Evolutionary conservation across 257 asterid species (phyloP), one percentile per base, ranked within the genome.

Genomic region (Solanum appendiculatum): DNA sequence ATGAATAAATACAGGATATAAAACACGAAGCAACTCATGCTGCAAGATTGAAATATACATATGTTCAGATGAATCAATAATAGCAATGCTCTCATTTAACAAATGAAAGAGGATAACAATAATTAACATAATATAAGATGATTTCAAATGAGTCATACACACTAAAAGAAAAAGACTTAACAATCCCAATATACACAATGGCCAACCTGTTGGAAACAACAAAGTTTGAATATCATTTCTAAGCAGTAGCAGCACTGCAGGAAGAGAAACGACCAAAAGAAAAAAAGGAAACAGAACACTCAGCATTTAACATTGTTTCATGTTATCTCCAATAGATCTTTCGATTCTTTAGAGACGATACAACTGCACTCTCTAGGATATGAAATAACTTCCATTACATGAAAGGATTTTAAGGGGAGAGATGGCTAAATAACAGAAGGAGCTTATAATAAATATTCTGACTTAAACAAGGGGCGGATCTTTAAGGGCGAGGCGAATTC

Each of bases 1-100:
- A 92, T 95, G 99, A 89, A 97, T 90, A 91, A 97, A 97, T 40
- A 96, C 98, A 64, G 99, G 99, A 91, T 96, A 97, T 82, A 97
- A 92, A 46, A 97, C 97, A n/a, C 99, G 97, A 86, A 95, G 99
- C 94, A 97, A 91, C 94, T 97, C 99, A 21, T 97, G 99, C 98
- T 96, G 92, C 89, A 88, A 40, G 27, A 86, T 48, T 72, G 56
- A 86, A 77, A 72, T 36, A 39, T 84, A 39, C 64, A 46, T 27
- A 80, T 48, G 42, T 48, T 80, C 42, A 80, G 85, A 80, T 80
- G 85, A 29, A 80, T 29, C 68, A 23, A 75, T 11, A 75, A 23
- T 3, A 75, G 56, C 56, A 75, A 37, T 23, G 18, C 5, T 11
- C 85, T 80, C 42, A 16, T 5, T 46, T 80, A 80, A 44, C 27